Conservation (phyloP, 441 rosid genomes). For the Rhodomyrtus psidioides region DNA sequence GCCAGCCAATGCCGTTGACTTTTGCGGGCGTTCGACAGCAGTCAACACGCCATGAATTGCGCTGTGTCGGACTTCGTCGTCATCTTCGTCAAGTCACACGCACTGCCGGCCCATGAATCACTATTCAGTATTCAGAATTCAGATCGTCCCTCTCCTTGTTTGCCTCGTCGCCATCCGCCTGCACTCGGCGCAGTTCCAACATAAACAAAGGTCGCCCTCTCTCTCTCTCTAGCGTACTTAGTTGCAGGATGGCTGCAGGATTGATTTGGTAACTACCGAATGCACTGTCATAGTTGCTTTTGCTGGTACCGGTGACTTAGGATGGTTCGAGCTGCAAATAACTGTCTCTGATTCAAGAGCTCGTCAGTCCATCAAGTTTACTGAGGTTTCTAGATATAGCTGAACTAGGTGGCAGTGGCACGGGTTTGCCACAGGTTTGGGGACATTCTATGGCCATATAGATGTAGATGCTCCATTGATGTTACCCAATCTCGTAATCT, state of each 20-base stretch:
- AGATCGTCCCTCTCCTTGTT: background rate
- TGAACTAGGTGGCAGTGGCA: background rate
- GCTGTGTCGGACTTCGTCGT: background rate
- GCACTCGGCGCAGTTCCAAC: background rate
- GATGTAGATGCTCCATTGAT: background rate
- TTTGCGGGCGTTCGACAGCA: accelerated
- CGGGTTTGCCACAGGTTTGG: background rate
- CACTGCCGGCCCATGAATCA: background rate
- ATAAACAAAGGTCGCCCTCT: background rate
- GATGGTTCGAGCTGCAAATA: background rate
- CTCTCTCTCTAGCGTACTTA: background rate
- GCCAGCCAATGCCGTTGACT: background rate
- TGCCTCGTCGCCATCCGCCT: background rate
- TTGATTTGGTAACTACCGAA: no score
- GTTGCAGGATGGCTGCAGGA: background rate
- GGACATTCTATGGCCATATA: background rate
- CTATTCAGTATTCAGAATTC: background rate
- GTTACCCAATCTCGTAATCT: background rate
- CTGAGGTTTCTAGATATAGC: background rate
- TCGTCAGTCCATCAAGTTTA: background rate
- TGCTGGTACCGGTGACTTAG: background rate
- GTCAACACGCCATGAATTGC: background rate
- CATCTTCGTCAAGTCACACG: background rate
- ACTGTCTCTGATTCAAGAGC: background rate
- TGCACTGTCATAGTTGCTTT: background rate